These are phyloP conservation scores for Saturnispora kantuleensis DNA, from an alignment of 805 yeast species.

Conservation along the genomic window DNA sequence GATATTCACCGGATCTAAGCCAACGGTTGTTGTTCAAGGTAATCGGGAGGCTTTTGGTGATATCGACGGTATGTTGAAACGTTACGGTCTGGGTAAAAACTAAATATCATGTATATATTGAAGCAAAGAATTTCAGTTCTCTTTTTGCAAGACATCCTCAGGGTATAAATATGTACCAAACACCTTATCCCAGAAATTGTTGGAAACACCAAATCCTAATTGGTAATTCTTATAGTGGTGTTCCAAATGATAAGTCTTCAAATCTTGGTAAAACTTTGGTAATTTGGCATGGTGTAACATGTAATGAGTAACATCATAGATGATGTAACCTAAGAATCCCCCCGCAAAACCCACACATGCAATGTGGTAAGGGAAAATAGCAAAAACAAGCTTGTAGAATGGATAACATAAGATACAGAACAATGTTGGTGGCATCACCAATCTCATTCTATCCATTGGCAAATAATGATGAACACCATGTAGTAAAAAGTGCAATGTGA, in stretches of 20 bases:
- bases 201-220: slow-evolving; percentile 93
- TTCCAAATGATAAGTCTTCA: slow-evolving; percentile 88
- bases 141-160: slow-evolving; percentile 35
- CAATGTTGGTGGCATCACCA: slow-evolving; percentile 94
- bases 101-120: neutral
- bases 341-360: slow-evolving; percentile 95
- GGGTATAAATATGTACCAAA: slow-evolving; percentile 70
- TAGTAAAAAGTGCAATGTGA: slow-evolving; percentile 76
- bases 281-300: slow-evolving; percentile 80
- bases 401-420: slow-evolving; percentile 68
- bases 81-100: slow-evolving; percentile 60
- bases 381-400: slow-evolving; percentile 68
- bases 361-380: slow-evolving; percentile 64
- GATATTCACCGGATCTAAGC: slow-evolving; percentile 62
- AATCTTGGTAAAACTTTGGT: slow-evolving; percentile 64
- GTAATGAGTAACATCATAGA: slow-evolving; percentile 92
- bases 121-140: slow-evolving; percentile 13
- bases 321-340: slow-evolving; percentile 86
- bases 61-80: slow-evolving; percentile 49
- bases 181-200: slow-evolving; percentile 87
- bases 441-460: slow-evolving; percentile 90
- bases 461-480: slow-evolving; percentile 97
- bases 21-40: slow-evolving; percentile 89
- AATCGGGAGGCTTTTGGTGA: slow-evolving; percentile 81
- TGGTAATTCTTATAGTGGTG: slow-evolving; percentile 97